Base-by-base conservation (phyloP, 495 filamentous ascomycete species). In the Xylaria bambusicola region DNA sequence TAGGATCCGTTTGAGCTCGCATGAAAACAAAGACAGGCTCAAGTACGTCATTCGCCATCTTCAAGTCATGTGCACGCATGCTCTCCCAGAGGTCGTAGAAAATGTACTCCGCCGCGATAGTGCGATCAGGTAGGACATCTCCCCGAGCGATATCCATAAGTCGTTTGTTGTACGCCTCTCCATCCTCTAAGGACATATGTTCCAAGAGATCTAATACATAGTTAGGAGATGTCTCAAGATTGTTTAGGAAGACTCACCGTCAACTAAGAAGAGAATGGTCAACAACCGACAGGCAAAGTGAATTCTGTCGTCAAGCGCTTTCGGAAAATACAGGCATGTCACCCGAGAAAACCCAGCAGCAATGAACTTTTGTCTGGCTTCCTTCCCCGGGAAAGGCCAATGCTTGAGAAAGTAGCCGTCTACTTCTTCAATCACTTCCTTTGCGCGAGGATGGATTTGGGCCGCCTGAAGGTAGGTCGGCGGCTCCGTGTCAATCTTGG, bases 141-240 rank as follows among this genome's bases (percentile, higher is more conserved):
- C 76, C 75, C 0, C 53, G 44, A 10, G 57, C 61, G 7, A 77
- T 60, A 0, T 64, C 61, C 49, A 77, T 80, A 0, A 80, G 53
- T 7, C 52, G 68, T 40, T 73, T 56, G 54, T 79, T 75, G 20
- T 71, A 70, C 2, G 47, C 60, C 3, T 41, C 13, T 0, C 77
- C 77, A 6, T 77, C 74, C 3, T 69, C 54, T 3, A 80, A 55
- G 15, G 73, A 74, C 70, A 76, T 74, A 33, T 73, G 35, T 40
- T 80, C 75, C 13, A 75, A 64, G 26, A 71, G n/a, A 57, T 78
- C 75, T 73, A 27, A n/a, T 17, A 47, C 2, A 1, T 45, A 26
- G 50, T 60, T 33, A 52, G n/a, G n/a, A n/a, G n/a, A n/a, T n/a
- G 35, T 24, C 7, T 33, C 31, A 6, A 2, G 17, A 48, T n/a